Base-by-base conservation (phyloP, 352 stramenopile species). In the Phytophthora macrochlamydospora region DNA sequence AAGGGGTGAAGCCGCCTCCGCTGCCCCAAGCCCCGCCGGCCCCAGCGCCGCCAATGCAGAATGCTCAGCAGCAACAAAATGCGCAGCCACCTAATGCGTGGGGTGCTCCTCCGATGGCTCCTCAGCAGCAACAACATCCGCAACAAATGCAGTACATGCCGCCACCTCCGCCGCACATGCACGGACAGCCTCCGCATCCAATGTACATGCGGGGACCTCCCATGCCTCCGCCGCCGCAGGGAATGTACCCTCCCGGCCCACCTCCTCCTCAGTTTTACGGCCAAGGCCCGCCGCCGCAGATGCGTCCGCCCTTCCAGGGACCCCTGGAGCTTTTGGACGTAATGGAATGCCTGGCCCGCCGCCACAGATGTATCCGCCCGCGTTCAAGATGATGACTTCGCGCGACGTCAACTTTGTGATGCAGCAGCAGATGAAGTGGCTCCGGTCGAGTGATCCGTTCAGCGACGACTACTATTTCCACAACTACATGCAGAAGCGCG, bases 381-480 rank as follows among this genome's bases (percentile, higher is more conserved):
- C 52, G 5, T 94, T 92, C 57, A 90, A 94, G 71, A 90, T 95
- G 79, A 95, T 95, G 87, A 93, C 81, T 28, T 79, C 84, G 28
- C 84, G 87, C 31, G 87, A 95, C 55, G 87, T 95, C 61, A 89
- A 89, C 45, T 95, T 94, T 35, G 86, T 95, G 28, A 76, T 92
- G 56, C 87, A 95, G 65, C 83, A 92, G 58, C 85, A 93, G 54
- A 86, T 91, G 81, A 95, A 95, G 78, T 83, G 87, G 75, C 76
- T 95, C 31, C 85, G 86, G 28, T 87, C 76, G n/a, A 93, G 85
- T 59, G 87, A 95, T 50, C 87, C 87, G 51, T 95, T 94, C 69
- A 95, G 85, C 65, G 87, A 95, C 62, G 87, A 95, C 69, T 94
- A 95, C 62, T 95, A 94, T 56, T 95, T 92, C 60, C 83, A 94